Conservation (phyloP, 1,284 basidiomycete species). For the Athelia psychrophila region DNA sequence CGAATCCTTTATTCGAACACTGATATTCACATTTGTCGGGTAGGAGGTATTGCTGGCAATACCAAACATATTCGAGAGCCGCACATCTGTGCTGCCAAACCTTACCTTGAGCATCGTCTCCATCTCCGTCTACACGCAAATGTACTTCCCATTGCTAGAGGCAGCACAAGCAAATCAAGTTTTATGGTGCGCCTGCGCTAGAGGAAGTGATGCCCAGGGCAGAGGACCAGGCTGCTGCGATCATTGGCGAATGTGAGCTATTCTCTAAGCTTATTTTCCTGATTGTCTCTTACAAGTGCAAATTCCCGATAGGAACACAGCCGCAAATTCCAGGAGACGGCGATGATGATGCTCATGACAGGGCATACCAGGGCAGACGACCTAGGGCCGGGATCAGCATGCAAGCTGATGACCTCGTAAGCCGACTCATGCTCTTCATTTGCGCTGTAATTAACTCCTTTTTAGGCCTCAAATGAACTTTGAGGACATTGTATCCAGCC, state of each 20-base stretch:
- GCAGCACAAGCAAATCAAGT: background rate
- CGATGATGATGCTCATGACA: too few relatives aligned
- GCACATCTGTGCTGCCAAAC: constrained; percentile 22
- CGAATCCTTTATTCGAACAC: background rate
- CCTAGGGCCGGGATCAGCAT: too few relatives aligned
- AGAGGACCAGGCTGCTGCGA: constrained; percentile 6
- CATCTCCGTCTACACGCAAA: constrained; percentile 2
- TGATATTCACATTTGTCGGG: background rate
- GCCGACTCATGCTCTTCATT: too few relatives aligned
- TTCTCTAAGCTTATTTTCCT: too few relatives aligned
- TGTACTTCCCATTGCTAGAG: constrained; percentile 17
- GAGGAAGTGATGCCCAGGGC: background rate
- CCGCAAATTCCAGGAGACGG: too few relatives aligned
- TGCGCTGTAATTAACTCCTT: too few relatives aligned
- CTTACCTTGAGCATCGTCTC: background rate
- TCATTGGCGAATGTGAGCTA: constrained; percentile 23
- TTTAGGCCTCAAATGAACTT: too few relatives aligned
- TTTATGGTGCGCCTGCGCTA: background rate
- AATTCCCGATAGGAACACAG: background rate
- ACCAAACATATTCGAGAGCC: constrained; percentile 40
- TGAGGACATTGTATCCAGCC: too few relatives aligned
- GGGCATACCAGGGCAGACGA: too few relatives aligned
- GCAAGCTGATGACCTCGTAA: too few relatives aligned
- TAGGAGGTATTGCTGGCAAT: constrained; percentile 29
- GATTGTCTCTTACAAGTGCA: too few relatives aligned